Conservation (phyloP, 106 monocot species). For the Dendrobium chrysotoxum region DNA sequence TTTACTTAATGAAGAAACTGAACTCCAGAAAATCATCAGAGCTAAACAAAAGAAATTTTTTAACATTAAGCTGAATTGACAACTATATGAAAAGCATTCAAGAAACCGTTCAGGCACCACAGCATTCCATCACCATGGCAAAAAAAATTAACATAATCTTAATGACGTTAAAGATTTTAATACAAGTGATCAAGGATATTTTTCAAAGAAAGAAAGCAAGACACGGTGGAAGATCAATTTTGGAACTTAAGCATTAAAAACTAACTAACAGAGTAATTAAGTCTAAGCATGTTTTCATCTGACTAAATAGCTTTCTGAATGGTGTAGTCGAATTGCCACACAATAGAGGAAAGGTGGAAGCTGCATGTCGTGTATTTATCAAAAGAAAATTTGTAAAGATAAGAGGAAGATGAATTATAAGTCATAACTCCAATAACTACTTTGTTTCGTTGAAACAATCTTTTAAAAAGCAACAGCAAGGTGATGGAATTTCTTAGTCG, state of each 20-base stretch:
- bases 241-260: neutral
- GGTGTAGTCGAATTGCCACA: neutral
- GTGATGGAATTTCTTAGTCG: neutral
- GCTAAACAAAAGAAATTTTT: no score
- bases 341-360: neutral
- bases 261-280: neutral
- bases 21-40: no score
- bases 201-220: neutral
- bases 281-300: neutral
- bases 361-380: neutral
- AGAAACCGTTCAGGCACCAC: no score
- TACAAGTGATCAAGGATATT: neutral
- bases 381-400: neutral
- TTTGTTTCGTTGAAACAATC: neutral
- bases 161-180: neutral
- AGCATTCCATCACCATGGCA: neutral
- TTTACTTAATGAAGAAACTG: no score
- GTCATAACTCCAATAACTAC: neutral
- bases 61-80: no score
- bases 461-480: neutral
- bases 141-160: neutral
- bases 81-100: no score
- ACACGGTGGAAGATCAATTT: neutral
- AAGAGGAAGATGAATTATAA: neutral
- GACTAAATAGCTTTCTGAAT: neutral